Evolutionary conservation across 345 rosid species (phyloP).

Genomic region (Kernera saxatilis): DNA sequence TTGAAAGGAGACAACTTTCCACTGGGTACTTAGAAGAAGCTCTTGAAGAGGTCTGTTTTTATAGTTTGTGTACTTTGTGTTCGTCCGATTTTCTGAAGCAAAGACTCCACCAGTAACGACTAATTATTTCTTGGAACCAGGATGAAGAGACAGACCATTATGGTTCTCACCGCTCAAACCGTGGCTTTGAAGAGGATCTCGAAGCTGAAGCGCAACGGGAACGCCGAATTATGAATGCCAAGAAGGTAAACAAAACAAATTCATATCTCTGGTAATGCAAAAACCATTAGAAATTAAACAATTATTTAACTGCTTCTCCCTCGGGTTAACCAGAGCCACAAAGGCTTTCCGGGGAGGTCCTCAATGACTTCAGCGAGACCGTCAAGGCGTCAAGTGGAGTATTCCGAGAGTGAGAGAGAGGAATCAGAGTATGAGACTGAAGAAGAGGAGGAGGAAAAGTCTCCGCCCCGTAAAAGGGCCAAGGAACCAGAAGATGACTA

Average conservation of each 20-base stretch:
- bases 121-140: slow-evolving; percentile 40
- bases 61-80: slow-evolving; percentile 1
- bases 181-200: slow-evolving; percentile 78
- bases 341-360: slow-evolving; percentile 59
- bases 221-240: slow-evolving; percentile 84
- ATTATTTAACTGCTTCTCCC: background rate
- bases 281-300: background rate
- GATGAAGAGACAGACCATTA: slow-evolving; percentile 83
- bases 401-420: slow-evolving; percentile 88
- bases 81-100: slow-evolving; percentile 10
- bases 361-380: slow-evolving; percentile 46
- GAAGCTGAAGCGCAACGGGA: slow-evolving; percentile 93
- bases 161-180: slow-evolving; percentile 71
- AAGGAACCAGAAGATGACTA: slow-evolving; percentile 78
- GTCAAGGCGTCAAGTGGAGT: slow-evolving; percentile 62
- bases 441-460: slow-evolving; percentile 62
- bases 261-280: background rate
- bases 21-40: slow-evolving; percentile 93
- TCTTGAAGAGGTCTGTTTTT: slow-evolving; percentile 77
- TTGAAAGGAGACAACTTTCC: slow-evolving; percentile 75
- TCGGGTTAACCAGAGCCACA: slow-evolving; percentile 49
- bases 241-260: slow-evolving; percentile 53
- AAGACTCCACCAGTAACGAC: background rate
- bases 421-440: slow-evolving; percentile 96
- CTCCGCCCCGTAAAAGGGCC: slow-evolving; percentile 48